Conservation (phyloP, 23 red algal species). For the Chondrus crispus region DNA sequence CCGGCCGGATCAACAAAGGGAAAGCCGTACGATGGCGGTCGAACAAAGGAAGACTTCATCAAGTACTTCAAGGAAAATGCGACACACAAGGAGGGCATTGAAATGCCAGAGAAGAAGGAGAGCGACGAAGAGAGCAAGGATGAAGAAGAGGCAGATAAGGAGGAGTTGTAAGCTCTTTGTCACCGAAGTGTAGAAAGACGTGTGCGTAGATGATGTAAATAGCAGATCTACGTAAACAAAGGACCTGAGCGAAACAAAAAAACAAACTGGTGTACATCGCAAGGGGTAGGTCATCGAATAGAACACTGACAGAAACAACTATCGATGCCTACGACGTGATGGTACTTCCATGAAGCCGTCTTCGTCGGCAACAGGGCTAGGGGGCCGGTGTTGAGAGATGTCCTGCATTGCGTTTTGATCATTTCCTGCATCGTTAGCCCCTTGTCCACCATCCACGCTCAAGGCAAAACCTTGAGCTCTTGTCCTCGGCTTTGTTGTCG, state of each 20-base stretch:
- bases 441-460: too few relatives aligned
- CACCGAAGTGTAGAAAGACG: not conserved
- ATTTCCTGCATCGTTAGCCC: too few relatives aligned
- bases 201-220: conserved; percentile 42
- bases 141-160: conserved; percentile 51
- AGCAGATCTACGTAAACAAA: not conserved
- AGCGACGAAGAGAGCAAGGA: conserved; percentile 13
- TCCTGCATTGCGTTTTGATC: too few relatives aligned
- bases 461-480: too few relatives aligned
- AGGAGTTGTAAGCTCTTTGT: conserved; percentile 70
- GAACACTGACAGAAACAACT: not conserved
- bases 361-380: conserved; percentile 6
- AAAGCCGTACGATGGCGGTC: conserved; percentile 63
- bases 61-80: conserved; percentile 90
- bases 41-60: conserved; percentile 71
- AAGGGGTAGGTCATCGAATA: not conserved
- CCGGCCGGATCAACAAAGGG: conserved; percentile 55
- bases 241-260: not conserved
- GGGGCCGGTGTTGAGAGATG: too few relatives aligned
- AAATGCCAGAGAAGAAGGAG: conserved; percentile 27
- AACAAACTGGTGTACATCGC: not conserved
- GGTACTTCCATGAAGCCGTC: conserved; percentile 41
- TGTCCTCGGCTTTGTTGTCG: not conserved
- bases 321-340: not conserved
- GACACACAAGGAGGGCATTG: conserved; percentile 60